These are phyloP conservation scores for Pichia sp. DNA, from an alignment of 1,139 yeast genomes.

Conservation along the genomic window DNA sequence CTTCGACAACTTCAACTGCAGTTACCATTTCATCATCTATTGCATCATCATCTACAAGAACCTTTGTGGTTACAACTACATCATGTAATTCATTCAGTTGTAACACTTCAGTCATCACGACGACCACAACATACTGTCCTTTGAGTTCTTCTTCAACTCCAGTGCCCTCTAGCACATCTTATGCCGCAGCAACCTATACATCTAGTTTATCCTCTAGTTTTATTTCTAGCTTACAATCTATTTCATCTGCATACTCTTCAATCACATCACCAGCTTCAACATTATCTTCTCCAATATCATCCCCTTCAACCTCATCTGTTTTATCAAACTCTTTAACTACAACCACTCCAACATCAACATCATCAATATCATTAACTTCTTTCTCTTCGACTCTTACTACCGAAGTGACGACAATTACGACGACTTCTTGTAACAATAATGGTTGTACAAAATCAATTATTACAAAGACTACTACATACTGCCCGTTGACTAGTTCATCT, in stretches of 20 bases:
- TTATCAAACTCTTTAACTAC: conserved; percentile 4
- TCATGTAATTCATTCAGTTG: background rate
- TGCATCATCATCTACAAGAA: background rate
- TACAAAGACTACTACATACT: background rate
- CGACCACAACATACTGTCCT: background rate
- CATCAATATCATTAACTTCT: background rate
- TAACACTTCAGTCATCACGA: background rate
- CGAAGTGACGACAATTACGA: background rate
- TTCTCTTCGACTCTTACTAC: background rate
- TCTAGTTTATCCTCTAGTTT: too few species aligned
- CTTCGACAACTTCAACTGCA: background rate
- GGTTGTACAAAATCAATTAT: background rate
- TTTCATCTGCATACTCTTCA: background rate
- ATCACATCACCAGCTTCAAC: background rate
- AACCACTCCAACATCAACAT: conserved; percentile 2
- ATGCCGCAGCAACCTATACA: too few species aligned
- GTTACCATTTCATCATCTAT: background rate
- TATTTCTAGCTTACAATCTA: background rate
- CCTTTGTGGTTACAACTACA: background rate
- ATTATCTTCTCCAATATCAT: too few species aligned
- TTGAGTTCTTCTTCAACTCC: background rate
- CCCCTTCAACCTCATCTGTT: background rate
- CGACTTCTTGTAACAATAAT: background rate
- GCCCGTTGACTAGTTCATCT: background rate
- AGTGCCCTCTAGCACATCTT: background rate